Base-by-base conservation (phyloP, 169 alveolate genomes). In the Cytauxzoon felis region DNA sequence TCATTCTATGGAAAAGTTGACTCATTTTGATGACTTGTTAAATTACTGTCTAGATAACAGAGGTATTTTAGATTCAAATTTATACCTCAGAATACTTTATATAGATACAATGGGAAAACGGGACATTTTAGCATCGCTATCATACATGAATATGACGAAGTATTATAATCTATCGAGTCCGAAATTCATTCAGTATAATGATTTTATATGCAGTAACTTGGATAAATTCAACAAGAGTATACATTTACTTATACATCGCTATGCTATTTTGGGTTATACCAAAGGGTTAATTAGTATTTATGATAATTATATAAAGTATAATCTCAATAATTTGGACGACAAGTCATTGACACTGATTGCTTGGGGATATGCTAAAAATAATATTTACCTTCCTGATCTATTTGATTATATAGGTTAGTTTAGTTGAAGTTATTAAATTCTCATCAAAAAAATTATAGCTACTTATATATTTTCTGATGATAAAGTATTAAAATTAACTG, bases 321-420 rank as follows among this genome's bases (percentile, higher is more conserved):
- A 13, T 23, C 24, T 76, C 19, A 73, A 67, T 24, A 43, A 29
- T 19, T 40, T 66, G 38, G 50, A 40, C 51, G 26, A 34, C 24
- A 76, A 76, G 41, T 45, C 63, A 21, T 49, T 76, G 32, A 57
- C 71, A 16, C 57, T 76, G 41, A 66, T 76, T 13, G 24, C 72
- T 34, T 76, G 86, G 86, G 53, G 86, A 29, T 76, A 65, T 57
- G 80, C 80, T 13, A 76, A 66, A 30, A 66, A 58, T 47, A 66
- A 76, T 26, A 54, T 76, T 16, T 76, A 24, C 66, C 23, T 65
- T 34, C 64, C 58, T 48, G 67, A 57, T 21, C 19, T 76, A 9
- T 76, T 76, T 29, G 86, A 76, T 8, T 45, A 62, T 51, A 73
- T 73, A 9, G 83, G 83, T 62, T 30, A 2, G 69, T 27, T 38